Conservation (phyloP, 1,139 yeast genomes). For the Arxiozyma telluris region DNA sequence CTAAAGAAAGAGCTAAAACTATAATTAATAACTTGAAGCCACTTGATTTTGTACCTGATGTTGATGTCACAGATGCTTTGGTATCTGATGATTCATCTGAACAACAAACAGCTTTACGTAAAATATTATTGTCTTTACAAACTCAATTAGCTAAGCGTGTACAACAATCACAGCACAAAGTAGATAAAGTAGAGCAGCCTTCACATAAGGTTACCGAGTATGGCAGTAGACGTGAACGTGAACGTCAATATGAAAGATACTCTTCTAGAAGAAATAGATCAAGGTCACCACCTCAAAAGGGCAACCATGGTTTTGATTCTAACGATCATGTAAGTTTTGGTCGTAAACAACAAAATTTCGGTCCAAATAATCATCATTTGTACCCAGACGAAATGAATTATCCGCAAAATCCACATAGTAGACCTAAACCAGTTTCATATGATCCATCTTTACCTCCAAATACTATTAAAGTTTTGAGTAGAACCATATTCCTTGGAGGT, state of each 20-base stretch:
- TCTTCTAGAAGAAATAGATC: conserved; percentile 29
- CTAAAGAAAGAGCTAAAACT: conserved; percentile 38
- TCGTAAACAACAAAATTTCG: conserved; percentile 11
- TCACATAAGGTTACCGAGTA: conserved; percentile 20
- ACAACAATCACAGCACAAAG: conserved; percentile 6
- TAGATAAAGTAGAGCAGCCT: background rate
- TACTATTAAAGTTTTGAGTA: conserved; percentile 69
- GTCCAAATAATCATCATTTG: conserved; percentile 28
- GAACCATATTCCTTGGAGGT: conserved; percentile 92
- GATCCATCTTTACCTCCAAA: conserved; percentile 73
- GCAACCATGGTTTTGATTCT: conserved; percentile 2
- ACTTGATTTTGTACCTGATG: conserved; percentile 14
- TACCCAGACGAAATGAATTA: conserved; percentile 50
- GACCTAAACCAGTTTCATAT: conserved; percentile 60
- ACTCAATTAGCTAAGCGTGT: conserved; percentile 20
- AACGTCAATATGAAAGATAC: conserved; percentile 22
- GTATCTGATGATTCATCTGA: conserved; percentile 27
- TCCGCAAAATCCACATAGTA: conserved; percentile 63
- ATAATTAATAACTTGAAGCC: conserved; percentile 21
- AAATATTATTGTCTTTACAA: conserved; percentile 35
- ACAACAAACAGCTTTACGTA: conserved; percentile 39
- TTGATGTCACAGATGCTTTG: conserved; percentile 19
- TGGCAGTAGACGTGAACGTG: conserved; percentile 29
- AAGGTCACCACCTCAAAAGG: conserved; percentile 27
- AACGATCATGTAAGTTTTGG: conserved; percentile 1